A percentile compares a stretch with the other conserved stretches of the same genome.
Evolutionary conservation across 176 grass and related monocot species (phyloP).

Genomic region (Tuctoria greenei): DNA sequence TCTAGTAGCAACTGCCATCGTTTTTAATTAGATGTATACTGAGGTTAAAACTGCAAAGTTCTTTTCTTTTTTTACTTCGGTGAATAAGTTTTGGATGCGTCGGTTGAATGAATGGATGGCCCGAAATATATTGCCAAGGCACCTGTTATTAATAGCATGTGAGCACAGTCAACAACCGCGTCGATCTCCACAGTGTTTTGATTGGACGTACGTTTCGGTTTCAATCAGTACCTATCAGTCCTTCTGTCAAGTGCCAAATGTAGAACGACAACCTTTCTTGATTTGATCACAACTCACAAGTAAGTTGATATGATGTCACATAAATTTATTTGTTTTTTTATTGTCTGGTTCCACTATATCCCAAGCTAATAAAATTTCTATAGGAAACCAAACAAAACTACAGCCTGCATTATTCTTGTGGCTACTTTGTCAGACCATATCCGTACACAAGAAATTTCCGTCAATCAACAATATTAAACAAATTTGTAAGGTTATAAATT

Average conservation of each 20-base stretch:
- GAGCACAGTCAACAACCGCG: slow-evolving; percentile 37
- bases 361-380: neutral
- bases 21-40: neutral
- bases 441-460: slow-evolving; percentile 22
- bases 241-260: slow-evolving; percentile 41
- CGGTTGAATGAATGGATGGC: neutral
- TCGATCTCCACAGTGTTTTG: slow-evolving; percentile 21
- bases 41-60: neutral
- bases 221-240: slow-evolving; percentile 52
- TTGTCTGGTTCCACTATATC: neutral
- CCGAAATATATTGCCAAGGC: neutral
- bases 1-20: neutral
- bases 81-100: neutral
- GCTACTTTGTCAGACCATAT: neutral
- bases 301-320: slow-evolving; percentile 23
- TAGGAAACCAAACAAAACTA: slow-evolving; percentile 9
- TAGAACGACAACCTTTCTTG: slow-evolving; percentile 40
- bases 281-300: slow-evolving; percentile 38
- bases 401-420: slow-evolving; percentile 26
- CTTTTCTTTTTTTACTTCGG: neutral
- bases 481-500: too few species aligned
- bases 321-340: neutral
- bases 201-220: slow-evolving; percentile 49
- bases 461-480: neutral
- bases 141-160: slow-evolving; percentile 27